A percentile compares a stretch with the other conserved stretches of the same genome.
These are phyloP conservation scores for Mimosa pudica DNA, from an alignment of 306 rosid genomes.

Conservation along the genomic window DNA sequence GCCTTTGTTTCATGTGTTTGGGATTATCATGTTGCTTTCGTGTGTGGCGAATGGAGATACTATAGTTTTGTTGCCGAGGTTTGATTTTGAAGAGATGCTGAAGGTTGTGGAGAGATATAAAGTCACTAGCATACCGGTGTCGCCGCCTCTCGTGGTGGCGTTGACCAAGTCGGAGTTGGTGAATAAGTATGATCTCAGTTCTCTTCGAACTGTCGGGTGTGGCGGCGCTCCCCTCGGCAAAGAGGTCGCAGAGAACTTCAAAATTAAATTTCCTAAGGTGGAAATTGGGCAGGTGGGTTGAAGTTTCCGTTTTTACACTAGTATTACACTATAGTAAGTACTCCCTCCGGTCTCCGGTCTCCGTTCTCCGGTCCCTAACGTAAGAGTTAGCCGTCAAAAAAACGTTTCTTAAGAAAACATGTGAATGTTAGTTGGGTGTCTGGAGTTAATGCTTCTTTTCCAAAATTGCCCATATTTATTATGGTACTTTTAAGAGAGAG, in stretches of 20 bases:
- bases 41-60: slow-evolving; percentile 59
- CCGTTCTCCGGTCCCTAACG: too few relatives aligned
- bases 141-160: slow-evolving; percentile 82
- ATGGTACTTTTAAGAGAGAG: too few relatives aligned
- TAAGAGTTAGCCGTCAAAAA: too few relatives aligned
- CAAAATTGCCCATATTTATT: too few relatives aligned
- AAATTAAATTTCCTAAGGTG: neutral
- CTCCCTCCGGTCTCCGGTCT: too few relatives aligned
- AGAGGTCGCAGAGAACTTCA: slow-evolving; percentile 1
- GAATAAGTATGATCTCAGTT: slow-evolving; percentile 62
- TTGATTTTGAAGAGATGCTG: slow-evolving; percentile 67
- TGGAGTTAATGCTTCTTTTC: too few relatives aligned
- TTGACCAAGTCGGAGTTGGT: slow-evolving; percentile 66
- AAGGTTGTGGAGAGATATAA: slow-evolving; percentile 63
- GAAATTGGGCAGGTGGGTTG: neutral
- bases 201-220: slow-evolving; percentile 47
- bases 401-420: too few relatives aligned
- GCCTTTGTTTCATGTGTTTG: slow-evolving; percentile 81
- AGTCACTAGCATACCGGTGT: slow-evolving; percentile 64
- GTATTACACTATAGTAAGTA: too few relatives aligned
- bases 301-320: neutral
- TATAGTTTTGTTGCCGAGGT: slow-evolving; percentile 67
- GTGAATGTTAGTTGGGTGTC: too few relatives aligned
- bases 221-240: slow-evolving; percentile 5
- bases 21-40: slow-evolving; percentile 61